Evolutionary conservation across 345 rosid genomes (phyloP).

Genomic region (Nephelium lappaceum): DNA sequence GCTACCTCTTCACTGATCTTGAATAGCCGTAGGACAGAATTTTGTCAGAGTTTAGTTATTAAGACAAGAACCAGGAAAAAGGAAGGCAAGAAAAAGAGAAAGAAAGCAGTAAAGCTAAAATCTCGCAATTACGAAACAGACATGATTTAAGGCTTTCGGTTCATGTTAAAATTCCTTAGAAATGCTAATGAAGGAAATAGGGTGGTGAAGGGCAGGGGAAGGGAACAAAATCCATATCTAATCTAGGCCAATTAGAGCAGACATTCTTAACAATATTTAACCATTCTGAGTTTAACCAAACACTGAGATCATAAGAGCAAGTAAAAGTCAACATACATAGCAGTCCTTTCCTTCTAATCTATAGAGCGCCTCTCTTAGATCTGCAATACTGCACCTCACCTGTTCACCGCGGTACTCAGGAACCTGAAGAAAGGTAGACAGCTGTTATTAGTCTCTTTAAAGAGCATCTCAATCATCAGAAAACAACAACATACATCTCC

Average conservation of each 20-base stretch:
- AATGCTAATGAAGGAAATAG: not conserved
- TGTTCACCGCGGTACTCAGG: conserved; percentile 92
- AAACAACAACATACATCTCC: not conserved
- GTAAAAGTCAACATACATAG: conserved; percentile 54
- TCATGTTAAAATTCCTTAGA: not conserved
- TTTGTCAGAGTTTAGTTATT: not conserved
- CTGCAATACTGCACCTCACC: conserved; percentile 80
- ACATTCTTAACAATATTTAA: not conserved
- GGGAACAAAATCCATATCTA: not conserved
- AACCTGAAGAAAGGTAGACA: conserved; percentile 48
- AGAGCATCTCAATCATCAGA: not conserved
- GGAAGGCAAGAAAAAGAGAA: not conserved
- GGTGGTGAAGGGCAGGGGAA: not conserved
- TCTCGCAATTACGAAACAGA: not conserved
- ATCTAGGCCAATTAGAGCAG: not conserved
- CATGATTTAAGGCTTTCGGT: not conserved
- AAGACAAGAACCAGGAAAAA: not conserved
- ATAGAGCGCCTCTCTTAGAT: conserved; percentile 77
- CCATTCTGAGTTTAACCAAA: not conserved
- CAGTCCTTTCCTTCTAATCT: conserved; percentile 78
- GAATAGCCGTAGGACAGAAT: conserved; percentile 62
- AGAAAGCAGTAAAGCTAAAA: not conserved
- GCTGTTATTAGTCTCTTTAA: not conserved
- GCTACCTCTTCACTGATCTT: conserved; percentile 99
- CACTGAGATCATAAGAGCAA: not conserved